phyloP scores from a whole-genome alignment of 1,284 basidiomycete genomes.

The Ustilago lituana region DNA sequence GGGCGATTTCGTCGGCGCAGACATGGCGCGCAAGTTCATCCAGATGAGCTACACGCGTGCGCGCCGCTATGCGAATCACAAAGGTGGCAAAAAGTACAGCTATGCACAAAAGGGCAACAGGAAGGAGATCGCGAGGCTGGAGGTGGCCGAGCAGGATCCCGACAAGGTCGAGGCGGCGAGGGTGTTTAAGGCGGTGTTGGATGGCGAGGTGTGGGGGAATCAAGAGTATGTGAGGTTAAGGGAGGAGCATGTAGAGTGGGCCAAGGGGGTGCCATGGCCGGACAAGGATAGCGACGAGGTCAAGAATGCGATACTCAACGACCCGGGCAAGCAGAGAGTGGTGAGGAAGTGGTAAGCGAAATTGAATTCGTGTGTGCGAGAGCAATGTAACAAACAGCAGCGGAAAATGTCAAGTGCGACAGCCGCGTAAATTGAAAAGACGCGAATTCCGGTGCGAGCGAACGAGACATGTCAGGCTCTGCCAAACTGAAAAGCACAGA shows the following conservation, averaged over 20 bases:
- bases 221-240: slow-evolving; percentile 19
- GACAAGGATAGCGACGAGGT: slow-evolving; percentile 14
- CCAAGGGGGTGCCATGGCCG: background rate
- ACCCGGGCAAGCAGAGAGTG: slow-evolving; percentile 8
- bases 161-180: slow-evolving; percentile 41
- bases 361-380: background rate
- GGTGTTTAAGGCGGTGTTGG: slow-evolving; percentile 30
- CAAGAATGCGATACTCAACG: slow-evolving; percentile 6
- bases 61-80: slow-evolving; percentile 45
- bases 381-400: slow-evolving; percentile 1
- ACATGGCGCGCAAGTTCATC: slow-evolving; percentile 38
- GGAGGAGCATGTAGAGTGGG: slow-evolving; percentile 25
- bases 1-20: slow-evolving; percentile 41
- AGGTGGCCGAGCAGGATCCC: slow-evolving; percentile 23
- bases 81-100: slow-evolving; percentile 39
- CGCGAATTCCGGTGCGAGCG: too few relatives aligned
- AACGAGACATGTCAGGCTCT: slow-evolving; percentile 12
- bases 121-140: slow-evolving; percentile 15
- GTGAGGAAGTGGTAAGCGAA: slow-evolving; percentile 20
- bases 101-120: slow-evolving; percentile 6
- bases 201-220: slow-evolving; percentile 33
- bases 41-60: slow-evolving; percentile 51
- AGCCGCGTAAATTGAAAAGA: slow-evolving; percentile 12
- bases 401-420: too few relatives aligned
- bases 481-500: slow-evolving; percentile 14